Base-by-base conservation (phyloP, 2,329 filamentous ascomycete species). In the Aspergillus sp. region DNA sequence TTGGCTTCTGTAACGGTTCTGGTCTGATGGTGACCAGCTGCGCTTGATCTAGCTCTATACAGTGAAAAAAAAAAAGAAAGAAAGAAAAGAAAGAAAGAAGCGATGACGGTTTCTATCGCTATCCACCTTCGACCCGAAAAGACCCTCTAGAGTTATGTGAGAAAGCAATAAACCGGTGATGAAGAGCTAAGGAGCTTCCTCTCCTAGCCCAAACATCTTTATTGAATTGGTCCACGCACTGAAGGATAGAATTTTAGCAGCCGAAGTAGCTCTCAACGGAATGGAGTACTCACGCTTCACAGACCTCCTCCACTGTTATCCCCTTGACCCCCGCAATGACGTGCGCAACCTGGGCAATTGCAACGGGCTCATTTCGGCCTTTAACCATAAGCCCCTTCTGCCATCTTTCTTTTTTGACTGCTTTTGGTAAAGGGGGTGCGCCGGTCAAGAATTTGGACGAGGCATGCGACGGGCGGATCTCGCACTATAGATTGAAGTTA, bases 361-460 rank as follows among this genome's bases (percentile, higher is more conserved):
- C 89, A 66, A 89, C 93, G 9, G 93, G 91, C 75, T 99, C 95
- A 71, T 99, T 99, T 59, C 95, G 85, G 0, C 93, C 91, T 77
- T 98, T 99, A 53, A 99, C 85, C 90, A 97, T 93, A 41, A 82
- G 83, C 0, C 93, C 93, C 67, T 90, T 86, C 45, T 85, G 84
- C 89, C 92, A 99, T 73, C 90, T 96, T 78, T 99, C 95, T 78
- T 96, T 98, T 82, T 98, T 99, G 30, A 97, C 89, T 4, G 87
- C 82, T 75, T 90, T 96, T 66, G 88, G 95, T 34, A 91, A 78
- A 52, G 86, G 82, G 0, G 89, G 88, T 1, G 89, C 85, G 51
- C 88, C 87, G 5, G 86, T 80, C 63, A 89, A 75, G 63, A 88
- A 89, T 73, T 88, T 89, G 67, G 88, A 90, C 2, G 91, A 91